phyloP scores from a whole-genome alignment of 495 filamentous ascomycete genomes.

The Penicillium mononematosum region DNA sequence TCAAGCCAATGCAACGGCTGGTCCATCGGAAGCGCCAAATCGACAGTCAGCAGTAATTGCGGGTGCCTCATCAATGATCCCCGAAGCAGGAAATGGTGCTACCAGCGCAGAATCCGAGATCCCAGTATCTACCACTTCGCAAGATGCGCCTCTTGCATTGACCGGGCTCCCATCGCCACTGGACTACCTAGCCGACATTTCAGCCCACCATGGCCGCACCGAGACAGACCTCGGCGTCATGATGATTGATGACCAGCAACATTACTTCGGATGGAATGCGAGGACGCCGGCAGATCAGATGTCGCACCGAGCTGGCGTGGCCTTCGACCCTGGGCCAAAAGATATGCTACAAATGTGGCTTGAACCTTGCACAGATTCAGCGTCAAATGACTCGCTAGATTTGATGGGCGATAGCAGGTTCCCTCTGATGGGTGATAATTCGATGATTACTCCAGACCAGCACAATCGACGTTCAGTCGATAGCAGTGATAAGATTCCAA shows the following conservation, averaged over 20 bases:
- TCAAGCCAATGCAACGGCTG: slow-evolving; percentile 25
- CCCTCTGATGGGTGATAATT: slow-evolving; percentile 32
- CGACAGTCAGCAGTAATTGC: slow-evolving; percentile 12
- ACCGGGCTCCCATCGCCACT: slow-evolving; percentile 33
- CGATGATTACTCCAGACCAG: slow-evolving; percentile 24
- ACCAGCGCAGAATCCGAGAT: slow-evolving; percentile 17
- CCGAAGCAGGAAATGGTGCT: slow-evolving; percentile 19
- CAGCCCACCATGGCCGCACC: slow-evolving; percentile 38
- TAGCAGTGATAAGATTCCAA: slow-evolving; percentile 41
- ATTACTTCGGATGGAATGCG: slow-evolving; percentile 40
- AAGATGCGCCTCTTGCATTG: slow-evolving; percentile 27
- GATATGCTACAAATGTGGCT: slow-evolving; percentile 45
- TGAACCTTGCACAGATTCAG: slow-evolving; percentile 38
- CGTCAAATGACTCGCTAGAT: slow-evolving; percentile 40
- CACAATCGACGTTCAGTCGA: slow-evolving; percentile 30
- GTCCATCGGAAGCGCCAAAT: slow-evolving; percentile 23
- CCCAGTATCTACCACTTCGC: slow-evolving; percentile 23
- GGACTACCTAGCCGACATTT: slow-evolving; percentile 43
- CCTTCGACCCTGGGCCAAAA: slow-evolving; percentile 32
- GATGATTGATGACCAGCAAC: slow-evolving; percentile 37
- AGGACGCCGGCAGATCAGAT: slow-evolving; percentile 26
- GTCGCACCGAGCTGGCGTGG: slow-evolving; percentile 23
- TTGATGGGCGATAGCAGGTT: slow-evolving; percentile 33
- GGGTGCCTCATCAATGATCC: slow-evolving; percentile 15
- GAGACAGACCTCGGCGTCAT: slow-evolving; percentile 35